Evolutionary conservation across 495 filamentous ascomycete species (phyloP), one percentile per base, ranked within the genome.

Genomic region (Collariella sp.): DNA sequence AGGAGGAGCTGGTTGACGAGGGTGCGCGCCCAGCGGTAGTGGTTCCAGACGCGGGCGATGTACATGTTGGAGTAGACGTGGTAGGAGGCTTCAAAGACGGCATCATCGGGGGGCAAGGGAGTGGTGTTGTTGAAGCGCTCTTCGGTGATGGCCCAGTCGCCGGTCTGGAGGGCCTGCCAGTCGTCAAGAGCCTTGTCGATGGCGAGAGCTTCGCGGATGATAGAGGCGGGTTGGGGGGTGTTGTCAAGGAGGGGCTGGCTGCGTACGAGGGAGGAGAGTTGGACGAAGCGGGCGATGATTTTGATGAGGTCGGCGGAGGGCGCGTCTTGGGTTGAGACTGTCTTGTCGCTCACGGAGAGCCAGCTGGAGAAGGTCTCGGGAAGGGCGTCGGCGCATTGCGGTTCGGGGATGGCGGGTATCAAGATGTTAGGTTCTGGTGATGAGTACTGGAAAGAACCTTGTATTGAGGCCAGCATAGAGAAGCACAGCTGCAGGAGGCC

Each of bases 21-120:
- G 39, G 84, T 78, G 24, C 80, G 78, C 2, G 79, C 73, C 64
- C 77, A 79, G 29, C 84, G 80, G 58, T 82, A 84, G 48, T 83
- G 75, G 51, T 83, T 86, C 78, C 79, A 83, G 23, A 78, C 70
- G 20, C 77, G 71, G 15, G 74, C 74, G 24, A 75, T 67, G 79
- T 80, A 84, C 38, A 79, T 72, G 46, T 77, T 75, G 5, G 61
- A 60, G 59, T 86, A 87, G 15, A 75, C 61, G 58, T 86, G 81
- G 60, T 83, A 86, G 52, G 73, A 70, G 31, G 78, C 74, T 39
- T 78, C 74, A 56, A 81, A 83, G 36, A 79, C 67, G 19, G 65
- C 69, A 4, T n/a, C n/a, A n/a, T 68, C 60, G 3, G 70, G 54
- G 1, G 72, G 71, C 35, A 71, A 69, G 38, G 65, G 54, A 9